A percentile compares a stretch with the other conserved stretches of the same genome.
Evolutionary conservation across 495 filamentous ascomycete genomes (phyloP).

Genomic region (Annulohypoxylon maeteangense): DNA sequence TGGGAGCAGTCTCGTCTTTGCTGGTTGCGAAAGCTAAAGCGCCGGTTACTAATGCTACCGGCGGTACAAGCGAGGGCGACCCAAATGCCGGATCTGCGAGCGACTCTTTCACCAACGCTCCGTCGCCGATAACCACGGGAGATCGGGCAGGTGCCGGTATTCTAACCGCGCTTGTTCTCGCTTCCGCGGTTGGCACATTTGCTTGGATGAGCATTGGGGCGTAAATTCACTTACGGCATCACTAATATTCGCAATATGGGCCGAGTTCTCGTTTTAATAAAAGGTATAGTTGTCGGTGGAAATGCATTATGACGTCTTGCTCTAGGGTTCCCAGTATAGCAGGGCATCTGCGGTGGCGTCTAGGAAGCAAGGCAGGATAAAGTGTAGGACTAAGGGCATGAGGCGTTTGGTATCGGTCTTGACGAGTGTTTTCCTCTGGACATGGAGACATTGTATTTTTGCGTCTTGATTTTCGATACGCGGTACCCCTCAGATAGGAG

Average conservation of each 20-base stretch:
- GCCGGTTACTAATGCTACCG: conserved; percentile 63
- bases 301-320: neutral
- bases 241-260: neutral
- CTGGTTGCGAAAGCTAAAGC: conserved; percentile 51
- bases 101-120: conserved; percentile 33
- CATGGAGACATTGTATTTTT: neutral
- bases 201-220: conserved; percentile 47
- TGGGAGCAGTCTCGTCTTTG: conserved; percentile 61
- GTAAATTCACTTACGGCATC: neutral
- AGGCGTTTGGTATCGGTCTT: conserved; percentile 24
- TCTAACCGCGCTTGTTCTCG: conserved; percentile 59
- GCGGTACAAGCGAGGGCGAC: conserved; percentile 70
- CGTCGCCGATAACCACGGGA: conserved; percentile 56
- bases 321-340: neutral
- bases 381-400: conserved; percentile 13
- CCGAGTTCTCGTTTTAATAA: conserved; percentile 6
- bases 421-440: neutral
- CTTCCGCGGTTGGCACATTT: conserved; percentile 39
- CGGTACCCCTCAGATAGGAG: neutral
- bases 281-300: neutral
- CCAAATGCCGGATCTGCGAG: conserved; percentile 64
- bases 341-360: conserved; percentile 30
- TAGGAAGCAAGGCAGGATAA: conserved; percentile 19
- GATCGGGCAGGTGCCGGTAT: conserved; percentile 68
- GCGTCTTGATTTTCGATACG: neutral